phyloP scores from a whole-genome alignment of 2,329 filamentous ascomycete genomes.

The Lizonia empirigonia region DNA sequence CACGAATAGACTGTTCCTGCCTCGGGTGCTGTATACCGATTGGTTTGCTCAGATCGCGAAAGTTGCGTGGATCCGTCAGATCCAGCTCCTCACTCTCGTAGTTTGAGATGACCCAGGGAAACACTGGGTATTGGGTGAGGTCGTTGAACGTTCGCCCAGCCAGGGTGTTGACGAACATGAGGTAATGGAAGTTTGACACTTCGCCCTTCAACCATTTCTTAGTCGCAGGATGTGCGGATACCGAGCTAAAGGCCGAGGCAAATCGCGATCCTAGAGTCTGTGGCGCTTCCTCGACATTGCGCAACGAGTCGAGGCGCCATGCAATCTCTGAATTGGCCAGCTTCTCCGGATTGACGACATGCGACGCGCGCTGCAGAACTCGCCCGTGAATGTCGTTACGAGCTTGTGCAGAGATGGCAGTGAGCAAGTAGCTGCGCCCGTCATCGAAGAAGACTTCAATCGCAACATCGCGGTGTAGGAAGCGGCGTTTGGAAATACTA shows the following conservation, averaged over 20 bases:
- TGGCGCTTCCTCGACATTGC: constrained; percentile 66
- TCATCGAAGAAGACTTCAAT: constrained; percentile 99
- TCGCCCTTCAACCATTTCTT: constrained; percentile 91
- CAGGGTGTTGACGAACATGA: constrained; percentile 98
- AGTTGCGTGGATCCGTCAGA: constrained; percentile 79
- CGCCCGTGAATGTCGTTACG: constrained; percentile 82
- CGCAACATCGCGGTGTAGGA: constrained; percentile 92
- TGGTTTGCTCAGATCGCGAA: constrained; percentile 89
- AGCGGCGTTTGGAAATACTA: constrained; percentile 93
- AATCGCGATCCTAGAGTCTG: constrained; percentile 83
- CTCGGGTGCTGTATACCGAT: constrained; percentile 88
- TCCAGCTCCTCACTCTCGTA: constrained; percentile 95
- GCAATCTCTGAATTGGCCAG: constrained; percentile 81
- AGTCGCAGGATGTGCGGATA: constrained; percentile 81
- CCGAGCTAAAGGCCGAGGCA: constrained; percentile 87
- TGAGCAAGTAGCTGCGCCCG: constrained; percentile 91
- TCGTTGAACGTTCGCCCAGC: constrained; percentile 98
- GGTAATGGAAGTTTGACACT: constrained; percentile 97
- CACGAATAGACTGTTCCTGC: constrained; percentile 78
- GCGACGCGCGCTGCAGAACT: constrained; percentile 78
- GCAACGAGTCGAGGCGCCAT: constrained; percentile 88
- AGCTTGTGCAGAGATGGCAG: constrained; percentile 72
- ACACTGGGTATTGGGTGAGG: constrained; percentile 95
- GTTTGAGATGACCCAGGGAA: constrained; percentile 95
- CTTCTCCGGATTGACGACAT: constrained; percentile 72